Evolutionary conservation across 2,329 filamentous ascomycete species (phyloP).

Genomic region (Grosmannia huntii): DNA sequence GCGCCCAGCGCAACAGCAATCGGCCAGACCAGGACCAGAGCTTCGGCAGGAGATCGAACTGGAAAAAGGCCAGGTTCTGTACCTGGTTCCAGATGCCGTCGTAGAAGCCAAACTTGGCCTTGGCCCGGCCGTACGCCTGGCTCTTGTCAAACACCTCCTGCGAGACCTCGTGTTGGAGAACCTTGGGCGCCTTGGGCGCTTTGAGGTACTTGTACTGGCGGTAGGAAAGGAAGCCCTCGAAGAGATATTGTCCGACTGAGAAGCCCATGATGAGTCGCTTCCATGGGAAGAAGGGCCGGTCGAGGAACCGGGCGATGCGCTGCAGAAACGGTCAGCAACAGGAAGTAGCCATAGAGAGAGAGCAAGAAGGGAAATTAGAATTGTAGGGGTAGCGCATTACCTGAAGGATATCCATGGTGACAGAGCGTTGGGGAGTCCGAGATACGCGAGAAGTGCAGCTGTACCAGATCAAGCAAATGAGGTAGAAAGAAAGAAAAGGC

Average conservation of each 20-base stretch:
- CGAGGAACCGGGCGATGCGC: slow-evolving; percentile 73
- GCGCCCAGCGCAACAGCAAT: slow-evolving; percentile 61
- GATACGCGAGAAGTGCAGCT: too few relatives aligned
- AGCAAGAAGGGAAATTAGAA: background rate
- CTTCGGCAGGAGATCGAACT: slow-evolving; percentile 81
- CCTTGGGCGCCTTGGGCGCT: slow-evolving; percentile 67
- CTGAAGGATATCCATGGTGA: slow-evolving; percentile 1
- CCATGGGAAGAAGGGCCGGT: slow-evolving; percentile 91
- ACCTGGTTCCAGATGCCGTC: slow-evolving; percentile 73
- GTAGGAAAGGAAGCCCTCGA: slow-evolving; percentile 79
- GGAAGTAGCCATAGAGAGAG: background rate
- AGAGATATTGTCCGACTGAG: slow-evolving; percentile 77
- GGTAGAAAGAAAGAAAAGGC: too few relatives aligned
- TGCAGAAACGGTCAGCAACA: slow-evolving; percentile 17
- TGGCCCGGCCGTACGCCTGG: slow-evolving; percentile 91
- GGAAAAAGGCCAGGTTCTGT: slow-evolving; percentile 81
- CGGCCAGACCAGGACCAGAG: slow-evolving; percentile 75
- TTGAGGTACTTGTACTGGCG: slow-evolving; percentile 85
- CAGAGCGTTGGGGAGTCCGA: too few relatives aligned
- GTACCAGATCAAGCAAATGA: too few relatives aligned
- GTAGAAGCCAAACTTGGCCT: slow-evolving; percentile 78
- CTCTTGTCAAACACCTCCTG: slow-evolving; percentile 89
- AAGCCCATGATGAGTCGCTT: slow-evolving; percentile 94
- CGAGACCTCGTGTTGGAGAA: slow-evolving; percentile 77
- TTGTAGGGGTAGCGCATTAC: background rate